phyloP scores from a whole-genome alignment of 2,329 filamentous ascomycete species.

The Epichloe gansuensis region DNA sequence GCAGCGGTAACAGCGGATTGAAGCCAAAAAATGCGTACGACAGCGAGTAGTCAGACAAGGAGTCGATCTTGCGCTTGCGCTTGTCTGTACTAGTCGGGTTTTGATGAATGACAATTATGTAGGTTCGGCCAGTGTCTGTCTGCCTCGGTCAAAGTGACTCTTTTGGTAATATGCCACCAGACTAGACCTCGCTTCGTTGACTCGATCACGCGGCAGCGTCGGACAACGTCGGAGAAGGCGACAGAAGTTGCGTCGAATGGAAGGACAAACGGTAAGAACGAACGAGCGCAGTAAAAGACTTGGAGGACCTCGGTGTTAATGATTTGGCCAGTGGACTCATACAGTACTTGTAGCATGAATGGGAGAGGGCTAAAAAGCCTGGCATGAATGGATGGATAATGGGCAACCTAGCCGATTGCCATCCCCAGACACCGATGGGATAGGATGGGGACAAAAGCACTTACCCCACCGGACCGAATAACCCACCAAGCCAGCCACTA shows the following conservation, averaged over 20 bases:
- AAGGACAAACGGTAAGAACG: slow-evolving; percentile 1
- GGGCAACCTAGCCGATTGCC: not conserved
- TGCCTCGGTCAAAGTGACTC: not conserved
- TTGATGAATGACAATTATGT: not conserved
- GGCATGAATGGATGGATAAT: not conserved
- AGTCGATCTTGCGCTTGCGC: not conserved
- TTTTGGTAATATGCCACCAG: not conserved
- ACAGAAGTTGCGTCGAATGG: slow-evolving; percentile 4
- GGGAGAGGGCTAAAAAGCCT: not conserved
- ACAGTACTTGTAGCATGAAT: not conserved
- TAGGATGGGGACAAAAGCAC: not conserved
- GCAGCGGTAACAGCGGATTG: not conserved
- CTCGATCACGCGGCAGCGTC: slow-evolving; percentile 3
- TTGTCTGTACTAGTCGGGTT: not conserved
- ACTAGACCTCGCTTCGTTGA: not conserved
- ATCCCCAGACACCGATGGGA: too few relatives aligned
- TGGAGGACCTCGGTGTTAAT: not conserved
- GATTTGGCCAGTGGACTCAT: slow-evolving; percentile 6
- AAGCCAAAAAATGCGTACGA: not conserved
- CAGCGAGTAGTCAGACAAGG: not conserved
- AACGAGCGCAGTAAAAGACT: not conserved
- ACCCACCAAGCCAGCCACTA: not conserved
- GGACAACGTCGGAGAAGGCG: slow-evolving; percentile 11
- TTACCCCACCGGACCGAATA: slow-evolving; percentile 1
- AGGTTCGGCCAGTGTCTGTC: not conserved